Conservation (phyloP, 1,139 yeast species). For the Pneumocystis murina region DNA sequence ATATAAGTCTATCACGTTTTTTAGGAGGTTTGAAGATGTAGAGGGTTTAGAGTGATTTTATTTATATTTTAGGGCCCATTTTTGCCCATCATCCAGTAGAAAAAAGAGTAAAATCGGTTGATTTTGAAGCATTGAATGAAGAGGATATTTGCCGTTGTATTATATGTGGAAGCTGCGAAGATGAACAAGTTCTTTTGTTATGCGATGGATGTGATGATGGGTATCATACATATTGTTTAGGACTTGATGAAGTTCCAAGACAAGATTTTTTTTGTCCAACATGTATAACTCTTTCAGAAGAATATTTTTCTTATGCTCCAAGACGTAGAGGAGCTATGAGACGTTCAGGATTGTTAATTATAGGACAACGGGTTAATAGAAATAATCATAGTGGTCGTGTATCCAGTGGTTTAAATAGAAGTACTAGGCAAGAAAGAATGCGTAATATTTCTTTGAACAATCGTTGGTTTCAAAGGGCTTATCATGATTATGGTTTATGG, state of each 20-base stretch:
- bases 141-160: constrained; percentile 15
- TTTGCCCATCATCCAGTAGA: neutral
- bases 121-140: neutral
- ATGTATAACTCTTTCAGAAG: constrained; percentile 14
- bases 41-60: neutral
- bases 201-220: constrained; percentile 24
- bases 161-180: constrained; percentile 22
- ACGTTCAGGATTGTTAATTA: neutral
- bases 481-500: neutral
- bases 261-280: constrained; percentile 24
- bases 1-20: neutral
- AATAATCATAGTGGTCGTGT: neutral
- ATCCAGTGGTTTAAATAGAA: neutral
- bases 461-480: neutral
- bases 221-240: constrained; percentile 23
- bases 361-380: neutral
- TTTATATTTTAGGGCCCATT: neutral
- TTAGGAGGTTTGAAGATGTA: neutral
- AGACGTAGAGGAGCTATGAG: neutral
- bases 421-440: neutral
- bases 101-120: neutral
- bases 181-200: constrained; percentile 20
- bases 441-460: neutral
- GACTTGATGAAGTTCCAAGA: constrained; percentile 20
- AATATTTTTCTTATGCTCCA: neutral